Evolutionary conservation across 768 basidiomycete species (phyloP), one percentile per base, ranked within the genome.

Genomic region (Terana coerulea): DNA sequence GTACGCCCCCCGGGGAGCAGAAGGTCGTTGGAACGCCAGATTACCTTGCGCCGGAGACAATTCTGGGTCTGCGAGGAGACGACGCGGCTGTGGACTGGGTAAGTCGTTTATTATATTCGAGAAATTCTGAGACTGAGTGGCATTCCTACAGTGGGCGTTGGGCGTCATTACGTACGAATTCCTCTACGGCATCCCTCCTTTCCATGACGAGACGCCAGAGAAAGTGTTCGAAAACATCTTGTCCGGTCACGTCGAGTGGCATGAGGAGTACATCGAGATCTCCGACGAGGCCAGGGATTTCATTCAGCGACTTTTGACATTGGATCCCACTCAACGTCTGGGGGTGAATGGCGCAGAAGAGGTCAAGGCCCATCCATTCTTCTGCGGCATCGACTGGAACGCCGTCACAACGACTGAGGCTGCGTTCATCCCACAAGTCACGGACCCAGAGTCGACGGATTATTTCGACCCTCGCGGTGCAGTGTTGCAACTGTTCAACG

Each of bases 151-250:
- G 97, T 99, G 97, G 97, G 95, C 97, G 10, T 78, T 99, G 25
- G 97, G 97, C 53, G 93, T 98, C 36, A 95, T 99, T 65, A 91
- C 92, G 26, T 98, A 99, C 66, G 97, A 99, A 73, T 98, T 99
- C 69, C 70, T 98, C 30, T 98, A 94, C 58, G 95, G 97, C 3
- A 82, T 94, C 29, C 97, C 97, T 24, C 97, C 97, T 2, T 99
- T 99, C 78, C 93, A 98, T 63, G 95, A 91, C 42, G 94, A 98
- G 54, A 90, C 91, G 7, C 95, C 97, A 0, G 94, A 97, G 67
- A 91, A 89, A 69, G 95, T 99, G 3, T 98, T 99, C 61, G 95
- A 97, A 71, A 98, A 98, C 65, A 98, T 98, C 62, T 77, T 98
- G 19, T 97, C 95, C 10, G 86, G 94, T 4, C 84, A 88, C 26